A percentile compares a stretch with the other conserved stretches of the same genome.
Evolutionary conservation across 768 basidiomycete species (phyloP).

Genomic region (Mycena leptocephala): DNA sequence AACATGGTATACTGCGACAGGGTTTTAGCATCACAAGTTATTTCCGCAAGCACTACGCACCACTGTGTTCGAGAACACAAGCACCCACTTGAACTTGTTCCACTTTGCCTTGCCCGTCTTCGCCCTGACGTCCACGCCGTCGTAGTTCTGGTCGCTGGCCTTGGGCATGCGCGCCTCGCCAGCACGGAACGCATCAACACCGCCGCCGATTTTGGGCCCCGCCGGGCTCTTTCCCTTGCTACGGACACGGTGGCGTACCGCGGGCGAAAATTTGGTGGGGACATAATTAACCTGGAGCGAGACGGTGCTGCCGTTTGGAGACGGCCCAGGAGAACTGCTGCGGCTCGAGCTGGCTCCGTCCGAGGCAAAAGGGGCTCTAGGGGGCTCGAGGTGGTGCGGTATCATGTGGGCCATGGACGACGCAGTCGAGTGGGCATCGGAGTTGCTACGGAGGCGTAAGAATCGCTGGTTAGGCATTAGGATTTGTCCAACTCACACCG

Average conservation of each 20-base stretch:
- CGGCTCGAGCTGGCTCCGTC: constrained; percentile 20
- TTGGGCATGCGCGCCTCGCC: constrained; percentile 58
- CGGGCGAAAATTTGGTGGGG: constrained; percentile 70
- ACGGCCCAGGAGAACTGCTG: constrained; percentile 33
- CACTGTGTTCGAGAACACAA: constrained; percentile 68
- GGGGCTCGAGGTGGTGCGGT: constrained; percentile 20
- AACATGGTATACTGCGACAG: constrained; percentile 58
- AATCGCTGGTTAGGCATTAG: neutral
- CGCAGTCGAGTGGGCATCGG: constrained; percentile 18
- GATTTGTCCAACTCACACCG: constrained; percentile 1
- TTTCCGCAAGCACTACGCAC: constrained; percentile 23
- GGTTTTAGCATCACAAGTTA: neutral
- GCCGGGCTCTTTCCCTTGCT: constrained; percentile 11
- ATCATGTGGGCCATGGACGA: constrained; percentile 25
- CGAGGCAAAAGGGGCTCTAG: constrained; percentile 26
- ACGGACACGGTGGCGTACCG: constrained; percentile 53
- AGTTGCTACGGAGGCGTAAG: neutral
- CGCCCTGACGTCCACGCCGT: constrained; percentile 48
- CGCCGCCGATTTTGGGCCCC: constrained; percentile 66
- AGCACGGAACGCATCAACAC: constrained; percentile 66
- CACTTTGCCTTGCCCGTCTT: constrained; percentile 61
- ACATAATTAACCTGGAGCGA: constrained; percentile 71
- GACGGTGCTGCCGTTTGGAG: constrained; percentile 22
- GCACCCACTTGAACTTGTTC: constrained; percentile 78
- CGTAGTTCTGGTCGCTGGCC: constrained; percentile 60